A percentile compares a stretch with the other conserved stretches of the same genome.
Conservation (phyloP, 202 grass and related monocot species). For the Cymbopogon flexuosus region DNA sequence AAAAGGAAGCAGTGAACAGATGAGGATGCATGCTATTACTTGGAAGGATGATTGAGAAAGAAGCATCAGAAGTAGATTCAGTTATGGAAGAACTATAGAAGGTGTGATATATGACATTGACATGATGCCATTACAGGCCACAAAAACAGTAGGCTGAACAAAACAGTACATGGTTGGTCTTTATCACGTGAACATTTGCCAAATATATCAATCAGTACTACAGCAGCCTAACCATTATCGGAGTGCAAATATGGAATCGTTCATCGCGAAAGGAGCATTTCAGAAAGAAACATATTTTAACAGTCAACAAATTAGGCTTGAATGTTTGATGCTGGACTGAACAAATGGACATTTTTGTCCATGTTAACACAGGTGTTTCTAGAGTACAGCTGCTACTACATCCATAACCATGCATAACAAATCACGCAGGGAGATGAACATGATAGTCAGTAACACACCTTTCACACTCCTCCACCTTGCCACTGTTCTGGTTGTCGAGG, state of each 20-base stretch:
- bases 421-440: background rate
- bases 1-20: background rate
- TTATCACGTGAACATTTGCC: background rate
- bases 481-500: conserved; percentile 89
- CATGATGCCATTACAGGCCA: background rate
- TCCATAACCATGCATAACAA: background rate
- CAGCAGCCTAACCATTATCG: background rate
- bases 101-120: conserved; percentile 17
- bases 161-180: conserved; percentile 9
- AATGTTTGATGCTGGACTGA: background rate
- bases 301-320: background rate
- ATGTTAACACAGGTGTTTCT: background rate
- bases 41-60: background rate
- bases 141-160: conserved; percentile 31
- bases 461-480: conserved; percentile 83
- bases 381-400: background rate
- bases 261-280: background rate
- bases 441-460: conserved; percentile 49
- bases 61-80: background rate
- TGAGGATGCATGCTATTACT: conserved; percentile 27
- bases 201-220: background rate
- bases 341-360: background rate
- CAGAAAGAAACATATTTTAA: background rate
- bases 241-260: background rate
- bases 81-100: background rate